Conservation (phyloP, 441 rosid species). For the Pelargonium exstipulatum region DNA sequence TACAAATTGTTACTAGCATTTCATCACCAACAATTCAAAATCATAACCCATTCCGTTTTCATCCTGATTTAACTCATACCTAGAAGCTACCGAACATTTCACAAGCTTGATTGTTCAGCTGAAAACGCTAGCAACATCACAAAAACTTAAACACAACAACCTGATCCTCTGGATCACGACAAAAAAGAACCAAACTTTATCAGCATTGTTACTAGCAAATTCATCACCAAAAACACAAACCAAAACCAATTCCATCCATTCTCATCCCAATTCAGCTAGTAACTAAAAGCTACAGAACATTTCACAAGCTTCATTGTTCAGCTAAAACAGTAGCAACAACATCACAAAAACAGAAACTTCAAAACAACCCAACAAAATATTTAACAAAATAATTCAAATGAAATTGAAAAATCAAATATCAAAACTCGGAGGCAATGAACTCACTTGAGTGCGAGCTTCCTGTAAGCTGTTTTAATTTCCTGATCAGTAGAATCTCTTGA, state of each 20-base stretch:
- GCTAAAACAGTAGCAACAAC: background rate
- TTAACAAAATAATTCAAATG: no score
- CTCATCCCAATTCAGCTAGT: background rate
- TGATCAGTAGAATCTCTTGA: slow-evolving; percentile 80
- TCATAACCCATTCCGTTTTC: no score
- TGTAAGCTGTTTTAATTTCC: slow-evolving; percentile 87
- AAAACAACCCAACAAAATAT: no score
- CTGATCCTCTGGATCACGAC: no score
- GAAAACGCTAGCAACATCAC: no score
- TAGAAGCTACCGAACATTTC: no score
- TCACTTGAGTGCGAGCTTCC: slow-evolving; percentile 93
- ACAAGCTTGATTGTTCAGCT: no score
- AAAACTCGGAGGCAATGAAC: slow-evolving; percentile 13
- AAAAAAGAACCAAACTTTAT: background rate
- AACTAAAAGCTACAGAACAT: background rate
- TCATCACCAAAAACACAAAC: background rate
- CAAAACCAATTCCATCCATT: background rate
- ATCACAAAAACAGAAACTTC: background rate
- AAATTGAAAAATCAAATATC: background rate
- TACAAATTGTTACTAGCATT: background rate
- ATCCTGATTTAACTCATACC: background rate
- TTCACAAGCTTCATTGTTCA: background rate
- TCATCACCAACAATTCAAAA: no score
- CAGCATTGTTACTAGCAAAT: background rate
- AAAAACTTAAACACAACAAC: no score